Evolutionary conservation across 352 stramenopile species (phyloP).

Genomic region (Pythium folliculosum): DNA sequence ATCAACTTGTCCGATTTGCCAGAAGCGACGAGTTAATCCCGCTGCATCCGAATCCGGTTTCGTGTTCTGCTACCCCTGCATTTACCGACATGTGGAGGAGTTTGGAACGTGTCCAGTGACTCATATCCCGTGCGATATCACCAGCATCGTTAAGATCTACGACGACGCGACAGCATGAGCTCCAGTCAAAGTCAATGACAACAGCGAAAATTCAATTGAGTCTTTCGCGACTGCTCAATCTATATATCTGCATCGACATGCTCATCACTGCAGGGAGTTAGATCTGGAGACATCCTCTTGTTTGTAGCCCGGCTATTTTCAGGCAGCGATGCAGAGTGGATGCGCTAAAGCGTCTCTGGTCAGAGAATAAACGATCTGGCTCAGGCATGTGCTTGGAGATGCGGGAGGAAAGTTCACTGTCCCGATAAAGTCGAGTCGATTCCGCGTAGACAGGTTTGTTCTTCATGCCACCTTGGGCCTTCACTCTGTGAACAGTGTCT

Average conservation of each 20-base stretch:
- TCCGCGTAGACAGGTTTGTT: background rate
- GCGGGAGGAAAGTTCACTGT: background rate
- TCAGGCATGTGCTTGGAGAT: background rate
- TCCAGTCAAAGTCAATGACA: background rate
- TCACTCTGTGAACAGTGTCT: background rate
- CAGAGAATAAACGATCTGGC: background rate
- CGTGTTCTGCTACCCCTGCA: constrained; percentile 86
- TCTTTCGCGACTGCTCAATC: background rate
- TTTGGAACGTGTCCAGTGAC: constrained; percentile 78
- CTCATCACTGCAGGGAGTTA: background rate
- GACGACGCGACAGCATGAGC: constrained; percentile 50
- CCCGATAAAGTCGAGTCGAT: background rate
- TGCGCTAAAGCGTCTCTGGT: background rate
- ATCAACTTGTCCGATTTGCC: constrained; percentile 67
- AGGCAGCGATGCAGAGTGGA: constrained; percentile 1
- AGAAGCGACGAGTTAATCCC: constrained; percentile 70
- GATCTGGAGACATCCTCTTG: background rate
- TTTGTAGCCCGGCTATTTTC: constrained; percentile 1
- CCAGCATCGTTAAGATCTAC: constrained; percentile 81
- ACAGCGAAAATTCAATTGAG: constrained; percentile 8
- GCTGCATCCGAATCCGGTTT: constrained; percentile 72
- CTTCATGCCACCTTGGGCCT: constrained; percentile 5
- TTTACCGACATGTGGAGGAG: constrained; percentile 74
- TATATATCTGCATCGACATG: background rate
- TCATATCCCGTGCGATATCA: constrained; percentile 65